Base-by-base conservation (phyloP, 441 rosid species). In the Erodium chrysanthum region DNA sequence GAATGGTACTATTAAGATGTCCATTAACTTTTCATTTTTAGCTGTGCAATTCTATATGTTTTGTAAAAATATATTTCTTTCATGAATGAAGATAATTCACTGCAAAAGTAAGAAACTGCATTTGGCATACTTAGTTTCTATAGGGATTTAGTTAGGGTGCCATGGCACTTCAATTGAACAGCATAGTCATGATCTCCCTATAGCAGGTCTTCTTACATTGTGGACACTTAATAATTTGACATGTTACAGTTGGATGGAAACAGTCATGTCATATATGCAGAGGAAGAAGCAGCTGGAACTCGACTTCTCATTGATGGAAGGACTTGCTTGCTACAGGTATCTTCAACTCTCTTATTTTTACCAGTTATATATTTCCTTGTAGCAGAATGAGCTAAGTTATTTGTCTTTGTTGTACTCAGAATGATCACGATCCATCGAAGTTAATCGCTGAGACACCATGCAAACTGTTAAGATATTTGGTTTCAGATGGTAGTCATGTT, bases 221-320 rank as follows among this genome's bases (percentile, higher is more conserved):
- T 10, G 14, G 56, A 60, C 11, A 59, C 59, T 37, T 44, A 20
- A 9, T 58, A 22, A 58, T 9, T 59, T 62, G 22, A 65, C 68
- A 73, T 78, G 60, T 74, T 73, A 58, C 88, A 96, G 99, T 78
- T 96, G 88, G 91, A 92, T 77, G 99, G 99, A 70, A 90, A 96
- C 84, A 96, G 99, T 78, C 99, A 96, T 86, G 89, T 96, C 54
- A 87, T 92, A 83, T 96, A 96, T 80, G 99, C 97, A 18, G 99
- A 96, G 79, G 99, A 96, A 85, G 99, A 92, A 86, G 98, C 98
- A n/a, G 99, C 99, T 69, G 99, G 99, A 77, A 96, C 98, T 76
- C 98, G 97, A 64, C 97, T 96, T 73, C 96, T 96, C 69, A 96
- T 96, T 71, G 99, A 96, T 71, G 99, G 99, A 82, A 88, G 99